Base-by-base conservation (phyloP, 2,329 filamentous ascomycete genomes). In the Penicillium brasilianum region DNA sequence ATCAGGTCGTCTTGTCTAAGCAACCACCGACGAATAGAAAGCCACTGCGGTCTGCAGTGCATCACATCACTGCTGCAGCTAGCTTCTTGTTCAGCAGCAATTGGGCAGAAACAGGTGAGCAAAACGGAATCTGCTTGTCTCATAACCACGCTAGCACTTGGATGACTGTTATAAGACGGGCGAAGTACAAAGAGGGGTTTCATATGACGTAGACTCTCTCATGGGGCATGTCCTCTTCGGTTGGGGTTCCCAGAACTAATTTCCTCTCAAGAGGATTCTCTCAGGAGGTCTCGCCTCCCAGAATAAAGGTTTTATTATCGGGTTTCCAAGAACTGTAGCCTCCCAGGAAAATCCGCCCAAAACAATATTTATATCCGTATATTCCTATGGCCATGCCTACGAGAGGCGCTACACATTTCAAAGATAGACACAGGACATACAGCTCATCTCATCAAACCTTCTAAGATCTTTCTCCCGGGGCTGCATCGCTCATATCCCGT, bases 221-320 rank as follows among this genome's bases (percentile, higher is more conserved):
- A 4, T 39, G 2, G 16, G 49, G 49, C 30, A 39, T 52, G 25
- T 39, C 3, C 49, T 52, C 49, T 52, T 9, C 7, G 28, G 49
- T 22, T 10, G 49, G 49, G 34, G 4, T 2, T 52, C 32, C 2
- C 9, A 51, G 30, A 16, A 51, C 48, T 36, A 51, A 51, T 32
- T 51, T 51, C 25, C 48, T 51, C 48, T 51, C 48, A 51, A 36
- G 30, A 51, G 30, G 49, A 51, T 51, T 22, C 28, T 10, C 49
- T 36, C 7, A 51, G 30, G 49, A 51, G 49, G 49, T 22, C 22
- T 13, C 13, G 1, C n/a, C 8, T 51, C 49, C 22, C 49, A 37
- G 49, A 51, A 37, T 37, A 37, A 51, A 13, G 14, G 7, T 51
- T 16, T 51, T 51, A 37, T 51, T 37, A 8, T 9, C n/a, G 30